phyloP scores from a whole-genome alignment of 768 basidiomycete genomes.

The Lactifluus volemus region DNA sequence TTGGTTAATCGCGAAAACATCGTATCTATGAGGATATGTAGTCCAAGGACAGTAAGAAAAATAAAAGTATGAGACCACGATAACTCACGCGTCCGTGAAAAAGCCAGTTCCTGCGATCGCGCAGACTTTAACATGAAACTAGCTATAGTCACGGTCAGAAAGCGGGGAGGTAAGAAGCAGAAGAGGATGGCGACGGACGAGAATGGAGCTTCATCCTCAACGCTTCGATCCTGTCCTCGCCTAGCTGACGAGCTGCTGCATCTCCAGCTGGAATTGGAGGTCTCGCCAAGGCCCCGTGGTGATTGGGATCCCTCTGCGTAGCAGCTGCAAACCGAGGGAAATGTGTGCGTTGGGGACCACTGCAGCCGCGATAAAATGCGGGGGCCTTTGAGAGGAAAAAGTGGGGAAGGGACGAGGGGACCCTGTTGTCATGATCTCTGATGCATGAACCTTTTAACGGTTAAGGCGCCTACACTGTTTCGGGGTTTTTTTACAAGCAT shows the following conservation, averaged over 20 bases:
- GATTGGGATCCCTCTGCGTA: too few relatives aligned
- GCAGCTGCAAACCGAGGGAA: neutral
- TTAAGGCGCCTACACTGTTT: neutral
- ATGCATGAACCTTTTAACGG: neutral
- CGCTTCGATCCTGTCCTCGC: slow-evolving; percentile 69
- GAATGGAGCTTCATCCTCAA: slow-evolving; percentile 81
- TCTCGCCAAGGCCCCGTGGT: neutral
- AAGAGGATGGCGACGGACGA: slow-evolving; percentile 40
- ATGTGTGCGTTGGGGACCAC: neutral
- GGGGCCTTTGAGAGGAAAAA: neutral
- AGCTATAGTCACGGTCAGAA: slow-evolving; percentile 21
- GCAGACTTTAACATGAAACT: slow-evolving; percentile 42
- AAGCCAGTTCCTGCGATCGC: slow-evolving; percentile 68
- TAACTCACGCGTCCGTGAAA: slow-evolving; percentile 44
- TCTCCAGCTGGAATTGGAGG: neutral
- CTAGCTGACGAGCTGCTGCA: slow-evolving; percentile 29
- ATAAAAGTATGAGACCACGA: too few relatives aligned
- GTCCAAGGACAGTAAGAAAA: neutral
- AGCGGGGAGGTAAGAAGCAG: neutral
- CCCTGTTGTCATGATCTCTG: neutral
- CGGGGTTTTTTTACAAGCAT: neutral
- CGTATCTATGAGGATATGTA: slow-evolving; percentile 44
- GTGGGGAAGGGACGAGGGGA: neutral
- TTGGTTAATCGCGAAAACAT: slow-evolving; percentile 87
- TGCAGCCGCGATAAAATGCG: neutral